phyloP scores from a whole-genome alignment of 495 filamentous ascomycete genomes.

The Tuber magnatum region DNA sequence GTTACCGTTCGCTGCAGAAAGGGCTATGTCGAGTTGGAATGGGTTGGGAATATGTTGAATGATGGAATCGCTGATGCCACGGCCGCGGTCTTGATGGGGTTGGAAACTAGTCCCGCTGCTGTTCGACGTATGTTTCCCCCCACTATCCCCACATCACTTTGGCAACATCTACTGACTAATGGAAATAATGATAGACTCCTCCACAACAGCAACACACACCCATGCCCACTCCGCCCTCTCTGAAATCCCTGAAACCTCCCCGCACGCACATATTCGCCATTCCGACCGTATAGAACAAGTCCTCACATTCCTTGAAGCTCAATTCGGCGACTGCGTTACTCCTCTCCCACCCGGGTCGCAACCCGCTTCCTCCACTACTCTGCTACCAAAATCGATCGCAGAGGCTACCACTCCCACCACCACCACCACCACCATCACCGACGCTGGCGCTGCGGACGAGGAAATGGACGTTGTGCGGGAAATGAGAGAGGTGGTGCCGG shows the following conservation, averaged over 20 bases:
- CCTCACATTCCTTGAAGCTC: slow-evolving; percentile 92
- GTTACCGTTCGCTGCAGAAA: slow-evolving; percentile 57
- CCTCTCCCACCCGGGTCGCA: slow-evolving; percentile 66
- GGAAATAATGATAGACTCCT: slow-evolving; percentile 44
- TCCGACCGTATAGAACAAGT: slow-evolving; percentile 72
- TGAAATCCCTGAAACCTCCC: slow-evolving; percentile 52
- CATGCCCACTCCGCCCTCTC: slow-evolving; percentile 49
- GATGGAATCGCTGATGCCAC: slow-evolving; percentile 95
- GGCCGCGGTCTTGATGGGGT: slow-evolving; percentile 77
- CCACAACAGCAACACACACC: slow-evolving; percentile 41
- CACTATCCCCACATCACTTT: not conserved
- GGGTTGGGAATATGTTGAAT: slow-evolving; percentile 97
- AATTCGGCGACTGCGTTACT: slow-evolving; percentile 74
- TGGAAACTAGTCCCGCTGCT: slow-evolving; percentile 88
- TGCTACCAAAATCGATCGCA: slow-evolving; percentile 32
- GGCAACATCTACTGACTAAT: slow-evolving; percentile 28
- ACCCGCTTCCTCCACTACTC: slow-evolving; percentile 36
- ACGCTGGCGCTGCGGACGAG: slow-evolving; percentile 18
- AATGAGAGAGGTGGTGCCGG: slow-evolving; percentile 72
- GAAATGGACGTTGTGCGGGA: slow-evolving; percentile 49
- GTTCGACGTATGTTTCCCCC: slow-evolving; percentile 65
- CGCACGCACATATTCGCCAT: slow-evolving; percentile 61
- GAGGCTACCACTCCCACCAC: slow-evolving; percentile 39
- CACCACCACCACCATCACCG: slow-evolving; percentile 28
- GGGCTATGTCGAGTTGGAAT: slow-evolving; percentile 82